phyloP scores from a whole-genome alignment of 2,329 filamentous ascomycete species.

The Stemphylium lycopersici region DNA sequence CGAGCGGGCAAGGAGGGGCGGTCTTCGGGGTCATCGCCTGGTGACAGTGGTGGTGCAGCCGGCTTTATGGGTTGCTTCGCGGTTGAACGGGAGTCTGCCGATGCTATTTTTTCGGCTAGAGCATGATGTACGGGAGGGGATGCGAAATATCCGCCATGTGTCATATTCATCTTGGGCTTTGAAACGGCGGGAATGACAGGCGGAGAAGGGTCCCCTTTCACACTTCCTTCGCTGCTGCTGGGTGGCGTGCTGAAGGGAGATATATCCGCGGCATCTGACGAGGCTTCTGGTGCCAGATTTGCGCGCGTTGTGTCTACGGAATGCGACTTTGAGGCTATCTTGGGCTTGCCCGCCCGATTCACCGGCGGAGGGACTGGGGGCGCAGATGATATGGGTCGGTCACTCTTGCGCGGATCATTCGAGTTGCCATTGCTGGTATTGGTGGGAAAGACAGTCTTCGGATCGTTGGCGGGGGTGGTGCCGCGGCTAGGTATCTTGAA shows the following conservation, averaged over 20 bases:
- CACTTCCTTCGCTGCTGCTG: conserved; percentile 71
- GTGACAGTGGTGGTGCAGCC: conserved; percentile 17
- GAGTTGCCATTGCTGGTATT: conserved; percentile 19
- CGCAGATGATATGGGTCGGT: conserved; percentile 49
- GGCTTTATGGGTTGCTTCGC: conserved; percentile 28
- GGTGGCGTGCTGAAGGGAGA: conserved; percentile 91
- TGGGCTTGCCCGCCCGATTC: conserved; percentile 81
- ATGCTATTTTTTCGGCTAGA: conserved; percentile 33
- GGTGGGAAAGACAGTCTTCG: conserved; percentile 37
- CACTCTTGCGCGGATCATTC: conserved; percentile 39
- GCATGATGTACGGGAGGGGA: conserved; percentile 39
- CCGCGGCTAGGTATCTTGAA: conserved; percentile 50
- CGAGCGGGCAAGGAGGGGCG: conserved; percentile 59
- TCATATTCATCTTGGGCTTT: conserved; percentile 27
- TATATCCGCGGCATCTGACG: conserved; percentile 54
- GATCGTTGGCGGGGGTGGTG: conserved; percentile 51
- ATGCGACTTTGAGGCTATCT: conserved; percentile 60
- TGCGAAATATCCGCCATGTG: conserved; percentile 43
- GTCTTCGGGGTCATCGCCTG: conserved; percentile 46
- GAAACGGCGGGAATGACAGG: conserved; percentile 31
- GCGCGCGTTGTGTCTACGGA: conserved; percentile 33
- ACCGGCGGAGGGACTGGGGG: conserved; percentile 68
- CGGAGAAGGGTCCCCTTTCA: conserved; percentile 37
- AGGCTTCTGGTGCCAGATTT: conserved; percentile 50
- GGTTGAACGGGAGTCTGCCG: conserved; percentile 28